phyloP scores from a whole-genome alignment of 805 yeast genomes.

The Lachancea sp. region DNA sequence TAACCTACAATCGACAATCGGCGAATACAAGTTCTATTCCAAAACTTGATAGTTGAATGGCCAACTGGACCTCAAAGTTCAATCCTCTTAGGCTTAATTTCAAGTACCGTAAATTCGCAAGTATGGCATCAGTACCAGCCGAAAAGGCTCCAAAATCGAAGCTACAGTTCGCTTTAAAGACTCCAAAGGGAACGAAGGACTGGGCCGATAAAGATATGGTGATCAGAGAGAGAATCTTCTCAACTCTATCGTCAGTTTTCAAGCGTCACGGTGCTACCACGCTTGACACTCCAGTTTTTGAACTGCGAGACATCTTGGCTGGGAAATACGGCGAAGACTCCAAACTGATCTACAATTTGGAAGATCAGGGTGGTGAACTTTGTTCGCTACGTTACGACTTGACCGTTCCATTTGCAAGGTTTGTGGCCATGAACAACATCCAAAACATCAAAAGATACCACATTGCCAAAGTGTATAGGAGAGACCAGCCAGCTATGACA shows the following conservation, averaged over 20 bases:
- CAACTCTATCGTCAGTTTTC: conserved; percentile 64
- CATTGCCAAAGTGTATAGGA: conserved; percentile 95
- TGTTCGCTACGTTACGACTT: conserved; percentile 93
- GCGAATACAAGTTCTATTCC: too few species aligned
- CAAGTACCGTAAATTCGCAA: conserved; percentile 3
- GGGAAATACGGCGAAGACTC: conserved; percentile 99
- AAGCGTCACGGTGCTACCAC: conserved; percentile 97
- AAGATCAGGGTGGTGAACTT: conserved; percentile 98
- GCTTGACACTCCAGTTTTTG: conserved; percentile 97
- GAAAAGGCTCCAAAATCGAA: conserved; percentile 38
- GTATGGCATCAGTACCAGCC: conserved; percentile 12
- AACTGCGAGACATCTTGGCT: conserved; percentile 86
- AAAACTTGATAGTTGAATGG: neutral
- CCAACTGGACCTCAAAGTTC: neutral
- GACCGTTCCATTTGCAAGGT: conserved; percentile 98
- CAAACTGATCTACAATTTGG: conserved; percentile 87
- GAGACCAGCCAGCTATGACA: conserved; percentile 99
- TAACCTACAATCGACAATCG: neutral
- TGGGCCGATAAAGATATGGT: conserved; percentile 99
- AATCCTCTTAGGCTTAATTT: neutral
- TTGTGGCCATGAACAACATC: conserved; percentile 90
- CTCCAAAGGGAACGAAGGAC: conserved; percentile 96
- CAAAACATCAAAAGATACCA: conserved; percentile 89
- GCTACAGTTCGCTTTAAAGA: conserved; percentile 70
- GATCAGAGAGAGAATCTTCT: conserved; percentile 80